Conservation (phyloP, 257 asterid genomes). For the Solanum tarijense region DNA sequence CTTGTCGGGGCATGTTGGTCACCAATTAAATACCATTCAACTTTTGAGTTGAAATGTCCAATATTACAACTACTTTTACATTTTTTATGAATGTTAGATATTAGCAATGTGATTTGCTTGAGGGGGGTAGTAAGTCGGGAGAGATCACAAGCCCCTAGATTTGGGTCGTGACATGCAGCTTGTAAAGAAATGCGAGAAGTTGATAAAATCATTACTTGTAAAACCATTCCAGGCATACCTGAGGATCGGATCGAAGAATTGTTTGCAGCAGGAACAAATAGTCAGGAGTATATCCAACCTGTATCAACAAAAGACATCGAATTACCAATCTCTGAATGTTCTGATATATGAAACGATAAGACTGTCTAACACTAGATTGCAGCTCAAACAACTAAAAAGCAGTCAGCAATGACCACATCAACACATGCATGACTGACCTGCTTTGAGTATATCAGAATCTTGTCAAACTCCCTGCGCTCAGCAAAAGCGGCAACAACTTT, state of each 20-base stretch:
- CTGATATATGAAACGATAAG: not conserved
- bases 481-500: constrained; percentile 99
- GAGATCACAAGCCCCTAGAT: not conserved
- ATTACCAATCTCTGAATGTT: not conserved
- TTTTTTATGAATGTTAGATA: not conserved
- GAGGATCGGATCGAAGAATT: constrained; percentile 96
- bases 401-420: not conserved
- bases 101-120: not conserved
- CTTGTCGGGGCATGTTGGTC: not conserved
- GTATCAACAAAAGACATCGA: constrained; percentile 13
- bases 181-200: not conserved
- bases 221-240: constrained; percentile 38
- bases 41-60: not conserved
- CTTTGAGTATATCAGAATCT: constrained; percentile 91
- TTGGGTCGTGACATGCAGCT: not conserved
- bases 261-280: constrained; percentile 97
- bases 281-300: constrained; percentile 98
- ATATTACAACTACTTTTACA: not conserved
- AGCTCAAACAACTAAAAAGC: not conserved
- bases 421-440: constrained; percentile 41
- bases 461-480: constrained; percentile 97
- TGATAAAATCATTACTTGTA: not conserved
- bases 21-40: not conserved
- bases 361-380: not conserved
- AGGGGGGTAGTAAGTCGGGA: not conserved